Evolutionary conservation across 2,329 filamentous ascomycete species (phyloP).

Genomic region (Fusarium praegraminearum): DNA sequence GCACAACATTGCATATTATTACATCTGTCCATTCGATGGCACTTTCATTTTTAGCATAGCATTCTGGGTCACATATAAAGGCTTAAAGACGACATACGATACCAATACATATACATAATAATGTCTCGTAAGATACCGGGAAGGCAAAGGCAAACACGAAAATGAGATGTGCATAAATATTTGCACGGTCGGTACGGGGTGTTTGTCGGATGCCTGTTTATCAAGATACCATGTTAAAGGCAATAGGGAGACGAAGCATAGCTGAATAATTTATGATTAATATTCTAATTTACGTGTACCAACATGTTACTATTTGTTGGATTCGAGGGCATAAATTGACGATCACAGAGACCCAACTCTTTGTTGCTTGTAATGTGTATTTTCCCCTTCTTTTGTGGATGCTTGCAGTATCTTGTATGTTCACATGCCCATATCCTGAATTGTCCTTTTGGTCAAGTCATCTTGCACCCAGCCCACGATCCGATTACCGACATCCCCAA

Average conservation of each 20-base stretch:
- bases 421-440: conserved; percentile 45
- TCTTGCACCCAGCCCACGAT: conserved; percentile 78
- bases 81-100: neutral
- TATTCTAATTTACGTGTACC: neutral
- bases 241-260: conserved; percentile 30
- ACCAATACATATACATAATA: conserved; percentile 36
- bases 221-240: conserved; percentile 46
- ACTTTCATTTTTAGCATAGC: conserved; percentile 12
- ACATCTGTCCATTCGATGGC: neutral
- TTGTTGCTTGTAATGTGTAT: conserved; percentile 2
- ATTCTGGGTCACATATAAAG: conserved; percentile 1
- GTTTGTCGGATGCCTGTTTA: conserved; percentile 37
- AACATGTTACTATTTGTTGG: neutral
- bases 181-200: conserved; percentile 27
- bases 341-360: neutral
- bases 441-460: conserved; percentile 62
- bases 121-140: conserved; percentile 32
- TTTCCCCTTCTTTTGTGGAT: neutral
- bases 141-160: conserved; percentile 15
- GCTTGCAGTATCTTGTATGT: neutral
- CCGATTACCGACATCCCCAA: conserved; percentile 77
- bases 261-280: conserved; percentile 35
- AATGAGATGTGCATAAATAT: conserved; percentile 22
- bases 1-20: conserved; percentile 4
- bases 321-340: neutral